Base-by-base conservation (phyloP, 2,329 filamentous ascomycete genomes). In the Orbilia ellipsospora region DNA sequence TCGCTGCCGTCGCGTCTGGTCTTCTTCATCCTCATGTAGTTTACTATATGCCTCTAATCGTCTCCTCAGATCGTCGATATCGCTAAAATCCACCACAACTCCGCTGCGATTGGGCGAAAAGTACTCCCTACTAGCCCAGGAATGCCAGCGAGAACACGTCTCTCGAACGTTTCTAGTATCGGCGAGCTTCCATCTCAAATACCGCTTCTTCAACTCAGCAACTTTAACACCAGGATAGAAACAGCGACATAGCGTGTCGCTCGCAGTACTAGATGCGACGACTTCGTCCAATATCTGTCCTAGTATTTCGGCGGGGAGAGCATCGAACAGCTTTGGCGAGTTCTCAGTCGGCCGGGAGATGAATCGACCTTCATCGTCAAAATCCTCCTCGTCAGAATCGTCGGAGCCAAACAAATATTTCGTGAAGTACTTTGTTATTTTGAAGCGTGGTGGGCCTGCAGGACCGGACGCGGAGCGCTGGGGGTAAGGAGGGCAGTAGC, bases 301-400 rank as follows among this genome's bases (percentile, higher is more conserved):
- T 1, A 76, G 40, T 6, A 76, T 76, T 45, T 76, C 73, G 26
- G 26, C 54, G 5, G 73, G 73, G 3, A 76, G 40, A 6, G 60
- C 31, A 26, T 69, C 55, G 65, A 76, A 70, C 0, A 76, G 55
- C 40, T 70, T 69, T 44, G 73, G 59, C 8, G 73, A 76, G 26
- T 65, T 59, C 18, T 65, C 60, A 36, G 73, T 76, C 15, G 73
- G 73, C 20, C 70, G 70, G n/a, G 63, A 74, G 59, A 74, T 68
- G 36, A 68, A 74, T 26, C 60, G 59, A n/a, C 70, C 70, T 23
- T 66, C 63, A n/a, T 74, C 63, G 51, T 74, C 70, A 42, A 63
- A 74, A 51, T 74, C 70, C n/a, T 74, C 70, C 59, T 74, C 70
- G 50, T 74, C 70, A 26, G 70, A 74, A 52, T 74, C 70, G 63